Base-by-base conservation (phyloP, 306 rosid species). In the Datisca glomerata region DNA sequence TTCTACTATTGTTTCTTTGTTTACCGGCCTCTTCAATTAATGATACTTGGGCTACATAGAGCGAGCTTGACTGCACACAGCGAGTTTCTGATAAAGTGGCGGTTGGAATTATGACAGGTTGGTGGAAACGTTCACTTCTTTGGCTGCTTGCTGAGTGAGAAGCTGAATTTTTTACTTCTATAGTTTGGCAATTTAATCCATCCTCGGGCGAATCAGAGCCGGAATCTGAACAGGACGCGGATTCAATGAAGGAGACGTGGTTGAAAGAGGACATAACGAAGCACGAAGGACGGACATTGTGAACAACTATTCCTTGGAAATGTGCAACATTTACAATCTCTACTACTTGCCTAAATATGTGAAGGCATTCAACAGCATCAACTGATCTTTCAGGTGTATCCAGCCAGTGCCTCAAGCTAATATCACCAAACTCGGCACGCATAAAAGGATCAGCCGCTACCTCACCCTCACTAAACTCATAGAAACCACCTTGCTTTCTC, bases 321-420 rank as follows among this genome's bases (percentile, higher is more conserved):
- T 89, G 98, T 0, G 84, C 93, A 43, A 58, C 61, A 32, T 65
- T 66, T 53, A 89, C 93, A 49, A 84, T 77, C 47, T 80, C 95
- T 25, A 80, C 91, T 35, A 89, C 66, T 59, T 89, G 95, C 68
- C 79, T 75, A 69, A 89, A 84, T 59, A 89, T 52, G 57, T 89
- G 98, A 67, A 80, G 61, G 49, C 95, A 80, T 41, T 89, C 86
- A 12, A 75, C 75, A 21, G 55, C 74, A 47, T 84, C 86, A 25
- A 84, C 85, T 0, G 78, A 21, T 23, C 98, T 64, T 4, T 80
- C 86, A 0, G 80, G 81, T 56, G 67, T 80, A 56, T 89, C 98
- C 60, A 89, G 62, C 98, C 98, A 89, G 20, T 89, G 91, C 64
- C 98, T 84, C 75, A 89, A 67, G 64, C 95, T 89, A 29, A 84